Evolutionary conservation across 2,329 filamentous ascomycete species (phyloP).

Genomic region (Monilinia fructigena): DNA sequence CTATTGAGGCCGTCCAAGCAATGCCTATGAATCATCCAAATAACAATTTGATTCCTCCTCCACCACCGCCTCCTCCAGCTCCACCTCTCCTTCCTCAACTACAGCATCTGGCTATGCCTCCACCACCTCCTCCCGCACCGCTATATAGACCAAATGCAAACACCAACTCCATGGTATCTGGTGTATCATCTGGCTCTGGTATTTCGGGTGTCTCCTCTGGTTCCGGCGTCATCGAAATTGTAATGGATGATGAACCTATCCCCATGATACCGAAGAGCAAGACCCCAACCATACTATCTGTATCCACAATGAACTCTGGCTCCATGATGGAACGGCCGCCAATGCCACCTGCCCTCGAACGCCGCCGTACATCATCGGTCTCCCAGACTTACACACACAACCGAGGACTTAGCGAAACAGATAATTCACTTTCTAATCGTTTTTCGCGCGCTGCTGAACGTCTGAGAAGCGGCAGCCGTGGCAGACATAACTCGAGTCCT

Average conservation of each 20-base stretch:
- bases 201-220: conserved; percentile 43
- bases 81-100: conserved; percentile 60
- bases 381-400: conserved; percentile 45
- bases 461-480: conserved; percentile 59
- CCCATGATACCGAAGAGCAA: conserved; percentile 18
- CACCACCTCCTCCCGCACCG: conserved; percentile 61
- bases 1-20: conserved; percentile 42
- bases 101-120: conserved; percentile 59
- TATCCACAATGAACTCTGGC: not conserved
- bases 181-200: conserved; percentile 34
- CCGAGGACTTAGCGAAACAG: conserved; percentile 56
- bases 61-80: conserved; percentile 52
- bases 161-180: conserved; percentile 38
- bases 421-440: conserved; percentile 53
- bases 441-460: conserved; percentile 59
- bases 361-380: conserved; percentile 30
- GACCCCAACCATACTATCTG: conserved; percentile 10
- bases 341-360: conserved; percentile 45
- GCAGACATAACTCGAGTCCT: conserved; percentile 44
- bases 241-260: conserved; percentile 52
- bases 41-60: conserved; percentile 51
- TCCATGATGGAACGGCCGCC: conserved; percentile 27
- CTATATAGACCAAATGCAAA: conserved; percentile 46
- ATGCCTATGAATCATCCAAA: conserved; percentile 45
- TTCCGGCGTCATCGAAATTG: conserved; percentile 62